phyloP scores from a whole-genome alignment of 768 basidiomycete species.

The Chalciporus chontae region DNA sequence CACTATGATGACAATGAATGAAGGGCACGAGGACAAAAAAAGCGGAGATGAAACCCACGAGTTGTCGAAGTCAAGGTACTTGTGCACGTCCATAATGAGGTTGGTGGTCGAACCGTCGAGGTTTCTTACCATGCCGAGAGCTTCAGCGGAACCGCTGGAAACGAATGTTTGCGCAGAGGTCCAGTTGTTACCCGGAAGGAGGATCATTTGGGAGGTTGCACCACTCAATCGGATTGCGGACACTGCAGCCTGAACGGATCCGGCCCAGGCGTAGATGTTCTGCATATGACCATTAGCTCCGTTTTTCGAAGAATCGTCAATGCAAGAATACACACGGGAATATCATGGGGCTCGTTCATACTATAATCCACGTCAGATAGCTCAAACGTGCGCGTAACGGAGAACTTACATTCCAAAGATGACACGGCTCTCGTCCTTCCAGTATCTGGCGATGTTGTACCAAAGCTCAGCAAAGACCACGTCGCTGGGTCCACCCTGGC shows the following conservation, averaged over 20 bases:
- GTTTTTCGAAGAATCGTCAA: background rate
- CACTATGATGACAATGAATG: conserved; percentile 20
- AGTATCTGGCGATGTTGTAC: conserved; percentile 49
- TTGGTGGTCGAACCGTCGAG: conserved; percentile 42
- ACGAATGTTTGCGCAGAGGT: conserved; percentile 51
- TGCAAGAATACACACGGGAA: conserved; percentile 31
- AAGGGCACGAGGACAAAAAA: background rate
- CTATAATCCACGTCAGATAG: conserved; percentile 21
- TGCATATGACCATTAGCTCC: background rate
- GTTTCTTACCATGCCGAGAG: conserved; percentile 43
- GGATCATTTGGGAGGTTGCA: conserved; percentile 52
- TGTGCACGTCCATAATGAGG: conserved; percentile 61
- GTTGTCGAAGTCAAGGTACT: conserved; percentile 56
- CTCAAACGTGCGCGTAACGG: background rate
- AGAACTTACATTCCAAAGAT: conserved; percentile 47
- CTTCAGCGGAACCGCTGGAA: conserved; percentile 47
- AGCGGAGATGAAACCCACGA: conserved; percentile 32
- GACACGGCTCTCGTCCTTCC: conserved; percentile 37
- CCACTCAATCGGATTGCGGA: conserved; percentile 53
- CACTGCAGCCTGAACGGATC: conserved; percentile 52
- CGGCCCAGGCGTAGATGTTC: conserved; percentile 46
- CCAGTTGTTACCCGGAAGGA: conserved; percentile 58
- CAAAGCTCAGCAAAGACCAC: conserved; percentile 52
- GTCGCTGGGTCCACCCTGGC: conserved; percentile 59
- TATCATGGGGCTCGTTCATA: conserved; percentile 66